Evolutionary conservation across 331 rosid genomes (phyloP).

Genomic region (Acacia concinna): DNA sequence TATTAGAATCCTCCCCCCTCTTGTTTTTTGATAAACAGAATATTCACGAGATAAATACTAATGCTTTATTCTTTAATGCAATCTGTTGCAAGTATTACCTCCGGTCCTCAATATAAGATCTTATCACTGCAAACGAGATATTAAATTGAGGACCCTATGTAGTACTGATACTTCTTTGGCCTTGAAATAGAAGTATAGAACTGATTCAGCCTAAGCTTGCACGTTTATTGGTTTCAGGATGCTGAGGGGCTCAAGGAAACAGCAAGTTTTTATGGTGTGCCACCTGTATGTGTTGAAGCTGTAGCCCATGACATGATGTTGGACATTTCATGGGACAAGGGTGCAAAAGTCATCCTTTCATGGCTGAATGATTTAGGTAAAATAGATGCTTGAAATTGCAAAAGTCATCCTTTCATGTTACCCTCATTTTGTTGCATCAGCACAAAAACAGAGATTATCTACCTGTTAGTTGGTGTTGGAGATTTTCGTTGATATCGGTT

Average conservation of each 20-base stretch:
- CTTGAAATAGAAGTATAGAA: slow-evolving; percentile 24
- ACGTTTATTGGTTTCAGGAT: slow-evolving; percentile 48
- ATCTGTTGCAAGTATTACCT: slow-evolving; percentile 25
- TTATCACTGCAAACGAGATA: too few relatives aligned
- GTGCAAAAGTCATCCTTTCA: slow-evolving; percentile 62
- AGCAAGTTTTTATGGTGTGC: slow-evolving; percentile 61
- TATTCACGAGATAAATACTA: background rate
- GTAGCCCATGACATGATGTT: slow-evolving; percentile 92
- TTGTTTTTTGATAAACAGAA: too few relatives aligned
- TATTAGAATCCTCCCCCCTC: background rate
- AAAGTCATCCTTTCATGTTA: background rate
- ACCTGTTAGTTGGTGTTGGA: background rate
- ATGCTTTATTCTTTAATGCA: background rate
- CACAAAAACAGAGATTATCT: background rate
- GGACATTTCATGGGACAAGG: slow-evolving; percentile 77
- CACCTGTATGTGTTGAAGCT: slow-evolving; percentile 58
- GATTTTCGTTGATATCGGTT: background rate
- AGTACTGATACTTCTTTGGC: background rate
- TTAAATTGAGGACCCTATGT: too few relatives aligned
- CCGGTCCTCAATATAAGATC: too few relatives aligned
- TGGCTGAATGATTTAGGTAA: slow-evolving; percentile 56
- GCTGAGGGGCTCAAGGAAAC: slow-evolving; percentile 73
- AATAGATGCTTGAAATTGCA: slow-evolving; percentile 18
- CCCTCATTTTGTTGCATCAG: background rate
- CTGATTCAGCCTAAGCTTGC: background rate